phyloP scores from a whole-genome alignment of 2,329 filamentous ascomycete genomes.

The Fusarium transvaalense region DNA sequence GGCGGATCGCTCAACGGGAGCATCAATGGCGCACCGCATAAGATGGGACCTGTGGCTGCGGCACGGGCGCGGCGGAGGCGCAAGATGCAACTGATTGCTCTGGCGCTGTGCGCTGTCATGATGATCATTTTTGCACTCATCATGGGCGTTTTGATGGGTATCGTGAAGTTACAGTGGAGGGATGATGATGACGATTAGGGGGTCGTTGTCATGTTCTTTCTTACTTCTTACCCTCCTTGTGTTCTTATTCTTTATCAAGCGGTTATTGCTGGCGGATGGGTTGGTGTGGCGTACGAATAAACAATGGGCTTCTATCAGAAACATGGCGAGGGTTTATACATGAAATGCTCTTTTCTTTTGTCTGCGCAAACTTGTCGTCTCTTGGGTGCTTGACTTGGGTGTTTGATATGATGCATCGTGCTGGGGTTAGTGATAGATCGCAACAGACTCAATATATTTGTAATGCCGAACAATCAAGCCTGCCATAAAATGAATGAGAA shows the following conservation, averaged over 20 bases:
- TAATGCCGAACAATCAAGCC: not conserved
- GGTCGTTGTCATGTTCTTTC: not conserved
- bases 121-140: constrained; percentile 46
- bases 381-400: not conserved
- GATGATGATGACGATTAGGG: constrained; percentile 22
- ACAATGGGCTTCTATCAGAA: not conserved
- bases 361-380: not conserved
- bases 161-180: constrained; percentile 43
- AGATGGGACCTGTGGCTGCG: constrained; percentile 43
- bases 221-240: not conserved
- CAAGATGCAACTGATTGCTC: constrained; percentile 41
- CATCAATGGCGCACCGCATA: constrained; percentile 31
- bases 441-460: not conserved
- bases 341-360: not conserved
- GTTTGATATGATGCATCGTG: not conserved
- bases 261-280: not conserved
- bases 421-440: not conserved
- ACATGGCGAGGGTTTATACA: not conserved
- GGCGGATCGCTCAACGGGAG: constrained; percentile 31
- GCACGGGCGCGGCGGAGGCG: constrained; percentile 41
- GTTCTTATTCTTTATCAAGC: not conserved
- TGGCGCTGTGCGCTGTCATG: constrained; percentile 37
- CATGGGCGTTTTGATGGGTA: constrained; percentile 47
- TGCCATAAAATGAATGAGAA: not conserved
- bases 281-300: constrained; percentile 23